These are phyloP conservation scores for Aureobasidium lini DNA, from an alignment of 2,329 filamentous ascomycete genomes.

Conservation along the genomic window DNA sequence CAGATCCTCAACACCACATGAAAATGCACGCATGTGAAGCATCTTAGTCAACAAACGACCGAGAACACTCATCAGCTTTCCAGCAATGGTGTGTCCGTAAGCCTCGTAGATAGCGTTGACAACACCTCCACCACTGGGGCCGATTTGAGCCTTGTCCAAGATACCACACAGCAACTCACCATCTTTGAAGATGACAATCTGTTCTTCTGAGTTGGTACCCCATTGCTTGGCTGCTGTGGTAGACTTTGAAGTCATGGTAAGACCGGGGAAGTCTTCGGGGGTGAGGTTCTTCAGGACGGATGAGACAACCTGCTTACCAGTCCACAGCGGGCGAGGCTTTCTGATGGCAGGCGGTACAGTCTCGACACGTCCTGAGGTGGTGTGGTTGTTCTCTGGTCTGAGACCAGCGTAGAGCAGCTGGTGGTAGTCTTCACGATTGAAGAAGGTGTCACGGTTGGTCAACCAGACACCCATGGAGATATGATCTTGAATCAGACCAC, in stretches of 20 bases:
- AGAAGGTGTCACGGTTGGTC: conserved; percentile 86
- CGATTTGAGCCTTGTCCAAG: conserved; percentile 91
- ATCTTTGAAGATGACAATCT: conserved; percentile 70
- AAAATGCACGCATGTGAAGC: conserved; percentile 89
- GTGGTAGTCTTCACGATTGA: conserved; percentile 80
- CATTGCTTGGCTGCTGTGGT: conserved; percentile 73
- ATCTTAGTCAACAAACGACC: conserved; percentile 84
- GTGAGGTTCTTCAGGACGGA: conserved; percentile 89
- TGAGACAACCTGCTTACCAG: conserved; percentile 90
- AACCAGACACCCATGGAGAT: conserved; percentile 89
- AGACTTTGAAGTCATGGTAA: conserved; percentile 73
- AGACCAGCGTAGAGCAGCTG: conserved; percentile 88
- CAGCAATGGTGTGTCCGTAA: conserved; percentile 80
- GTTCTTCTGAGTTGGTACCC: conserved; percentile 68
- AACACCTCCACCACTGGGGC: conserved; percentile 76
- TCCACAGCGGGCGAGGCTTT: conserved; percentile 79
- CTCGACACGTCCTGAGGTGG: conserved; percentile 71
- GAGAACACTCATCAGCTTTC: conserved; percentile 79
- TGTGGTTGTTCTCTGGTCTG: conserved; percentile 83
- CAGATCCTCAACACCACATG: conserved; percentile 94
- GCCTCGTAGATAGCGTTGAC: conserved; percentile 90
- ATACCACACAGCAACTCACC: conserved; percentile 87
- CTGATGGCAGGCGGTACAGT: conserved; percentile 73
- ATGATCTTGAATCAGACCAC: conserved; percentile 97
- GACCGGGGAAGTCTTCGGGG: conserved; percentile 64